Evolutionary conservation across 305 asterid genomes (phyloP).

Genomic region (Fraxinus latifolia): DNA sequence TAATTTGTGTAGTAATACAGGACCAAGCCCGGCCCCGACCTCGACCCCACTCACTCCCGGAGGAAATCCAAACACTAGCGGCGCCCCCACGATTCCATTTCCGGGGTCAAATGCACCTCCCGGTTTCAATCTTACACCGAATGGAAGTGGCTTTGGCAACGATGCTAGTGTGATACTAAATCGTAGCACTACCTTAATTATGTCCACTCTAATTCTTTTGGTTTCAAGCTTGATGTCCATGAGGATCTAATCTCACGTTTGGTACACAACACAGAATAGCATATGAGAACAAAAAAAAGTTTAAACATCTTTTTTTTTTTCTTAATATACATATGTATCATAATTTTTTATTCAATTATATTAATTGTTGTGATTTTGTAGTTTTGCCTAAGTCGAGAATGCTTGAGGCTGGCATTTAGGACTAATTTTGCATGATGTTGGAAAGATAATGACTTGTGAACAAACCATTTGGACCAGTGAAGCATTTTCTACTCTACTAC

Average conservation of each 20-base stretch:
- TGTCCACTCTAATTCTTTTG: background rate
- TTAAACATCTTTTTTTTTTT: background rate
- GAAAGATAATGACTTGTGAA: background rate
- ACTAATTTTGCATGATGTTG: background rate
- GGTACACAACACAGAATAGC: background rate
- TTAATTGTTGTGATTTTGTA: background rate
- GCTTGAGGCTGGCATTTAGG: background rate
- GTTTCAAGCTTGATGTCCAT: background rate
- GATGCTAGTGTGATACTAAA: background rate
- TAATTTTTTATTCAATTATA: background rate
- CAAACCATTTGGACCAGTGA: background rate
- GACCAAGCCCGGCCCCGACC: background rate
- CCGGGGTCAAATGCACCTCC: constrained; percentile 12
- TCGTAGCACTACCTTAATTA: background rate
- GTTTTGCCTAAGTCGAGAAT: background rate
- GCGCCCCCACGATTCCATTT: background rate
- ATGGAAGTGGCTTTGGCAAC: background rate
- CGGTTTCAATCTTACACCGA: background rate
- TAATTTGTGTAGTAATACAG: background rate
- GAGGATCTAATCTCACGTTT: background rate
- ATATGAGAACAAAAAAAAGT: background rate
- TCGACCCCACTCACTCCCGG: background rate
- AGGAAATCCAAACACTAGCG: background rate
- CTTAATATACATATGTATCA: background rate
- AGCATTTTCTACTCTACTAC: background rate